These are phyloP conservation scores for Astrothelium macrocarpum DNA, from an alignment of 495 filamentous ascomycete genomes.

Conservation along the genomic window DNA sequence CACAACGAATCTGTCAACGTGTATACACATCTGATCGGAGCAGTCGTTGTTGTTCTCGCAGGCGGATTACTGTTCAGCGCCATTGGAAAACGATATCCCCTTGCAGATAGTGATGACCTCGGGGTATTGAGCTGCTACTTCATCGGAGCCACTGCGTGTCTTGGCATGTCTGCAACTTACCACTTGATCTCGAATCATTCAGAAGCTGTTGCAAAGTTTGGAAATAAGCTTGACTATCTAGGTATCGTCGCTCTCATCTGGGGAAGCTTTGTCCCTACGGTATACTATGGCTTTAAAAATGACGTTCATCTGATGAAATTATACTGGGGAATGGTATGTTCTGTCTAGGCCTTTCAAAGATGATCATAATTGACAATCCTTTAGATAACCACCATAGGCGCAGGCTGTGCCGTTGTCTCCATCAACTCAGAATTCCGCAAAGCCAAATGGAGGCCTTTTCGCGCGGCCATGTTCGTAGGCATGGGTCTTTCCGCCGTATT, in stretches of 20 bases:
- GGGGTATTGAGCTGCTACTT: constrained; percentile 73
- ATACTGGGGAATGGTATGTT: constrained; percentile 65
- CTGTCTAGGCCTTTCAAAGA: background rate
- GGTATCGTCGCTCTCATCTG: constrained; percentile 85
- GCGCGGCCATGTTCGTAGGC: constrained; percentile 82
- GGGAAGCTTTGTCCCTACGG: constrained; percentile 73
- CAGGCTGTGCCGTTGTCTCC: constrained; percentile 65
- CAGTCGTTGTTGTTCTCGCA: constrained; percentile 38
- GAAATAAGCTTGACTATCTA: constrained; percentile 77
- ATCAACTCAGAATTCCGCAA: constrained; percentile 73
- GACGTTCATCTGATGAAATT: constrained; percentile 47
- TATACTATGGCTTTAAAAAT: constrained; percentile 82
- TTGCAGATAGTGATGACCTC: constrained; percentile 55
- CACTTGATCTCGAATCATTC: constrained; percentile 65
- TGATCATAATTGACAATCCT: background rate
- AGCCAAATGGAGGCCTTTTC: constrained; percentile 70
- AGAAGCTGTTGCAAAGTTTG: constrained; percentile 44
- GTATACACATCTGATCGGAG: constrained; percentile 72
- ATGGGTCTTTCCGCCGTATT: constrained; percentile 79
- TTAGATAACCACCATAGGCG: constrained; percentile 66
- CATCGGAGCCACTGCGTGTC: constrained; percentile 58
- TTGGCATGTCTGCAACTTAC: constrained; percentile 79
- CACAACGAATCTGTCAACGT: constrained; percentile 97
- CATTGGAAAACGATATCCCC: constrained; percentile 56
- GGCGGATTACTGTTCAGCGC: constrained; percentile 37